Conservation (phyloP, 805 yeast species). For the Candida anglica region DNA sequence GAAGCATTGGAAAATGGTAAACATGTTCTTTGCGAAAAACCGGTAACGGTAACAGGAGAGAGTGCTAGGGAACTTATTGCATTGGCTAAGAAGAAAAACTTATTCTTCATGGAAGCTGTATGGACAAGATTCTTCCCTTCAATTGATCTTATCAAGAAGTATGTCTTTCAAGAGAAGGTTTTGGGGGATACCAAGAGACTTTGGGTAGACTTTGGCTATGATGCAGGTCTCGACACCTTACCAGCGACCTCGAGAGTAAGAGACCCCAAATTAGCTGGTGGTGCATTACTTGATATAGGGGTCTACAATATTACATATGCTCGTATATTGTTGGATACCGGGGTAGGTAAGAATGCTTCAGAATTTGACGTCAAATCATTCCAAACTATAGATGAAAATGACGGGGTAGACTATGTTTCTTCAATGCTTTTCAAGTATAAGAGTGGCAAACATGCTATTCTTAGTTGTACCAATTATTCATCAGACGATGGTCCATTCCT, state of each 20-base stretch:
- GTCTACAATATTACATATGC: constrained; percentile 48
- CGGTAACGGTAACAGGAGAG: constrained; percentile 44
- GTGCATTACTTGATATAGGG: constrained; percentile 54
- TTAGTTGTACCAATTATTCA: constrained; percentile 25
- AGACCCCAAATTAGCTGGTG: constrained; percentile 49
- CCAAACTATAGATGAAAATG: constrained; percentile 28
- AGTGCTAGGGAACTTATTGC: constrained; percentile 40
- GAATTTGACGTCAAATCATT: constrained; percentile 25
- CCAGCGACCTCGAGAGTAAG: constrained; percentile 34
- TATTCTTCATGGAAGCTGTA: constrained; percentile 56
- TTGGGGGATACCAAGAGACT: constrained; percentile 47
- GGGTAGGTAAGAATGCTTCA: constrained; percentile 24
- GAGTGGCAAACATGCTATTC: constrained; percentile 39
- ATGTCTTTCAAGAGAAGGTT: constrained; percentile 35
- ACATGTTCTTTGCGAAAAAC: constrained; percentile 54
- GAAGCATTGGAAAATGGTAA: constrained; percentile 41
- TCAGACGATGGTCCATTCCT: constrained; percentile 24
- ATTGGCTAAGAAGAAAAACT: constrained; percentile 39
- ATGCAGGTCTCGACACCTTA: constrained; percentile 26
- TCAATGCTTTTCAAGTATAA: constrained; percentile 33
- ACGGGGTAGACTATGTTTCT: constrained; percentile 41
- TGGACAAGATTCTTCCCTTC: constrained; percentile 57
- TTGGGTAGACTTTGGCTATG: constrained; percentile 38
- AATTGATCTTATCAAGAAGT: constrained; percentile 26
- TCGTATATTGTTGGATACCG: constrained; percentile 33